Conservation (phyloP, 2,329 filamentous ascomycete genomes). For the Periconia digitata region DNA sequence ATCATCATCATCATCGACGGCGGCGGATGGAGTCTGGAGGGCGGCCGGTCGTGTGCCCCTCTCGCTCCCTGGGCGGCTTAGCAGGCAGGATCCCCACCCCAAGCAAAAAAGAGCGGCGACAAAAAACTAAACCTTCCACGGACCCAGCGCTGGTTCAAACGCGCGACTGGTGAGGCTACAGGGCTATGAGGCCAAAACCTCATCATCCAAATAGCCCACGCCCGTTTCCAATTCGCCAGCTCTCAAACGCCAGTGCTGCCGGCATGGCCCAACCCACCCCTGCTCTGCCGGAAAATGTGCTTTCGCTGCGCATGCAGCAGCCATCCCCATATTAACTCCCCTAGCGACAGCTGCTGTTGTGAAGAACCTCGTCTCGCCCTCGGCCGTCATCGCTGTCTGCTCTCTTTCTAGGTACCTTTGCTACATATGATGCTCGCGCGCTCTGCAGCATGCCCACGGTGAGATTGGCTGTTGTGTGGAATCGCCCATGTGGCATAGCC, state of each 20-base stretch:
- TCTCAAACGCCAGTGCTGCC: slow-evolving; percentile 26
- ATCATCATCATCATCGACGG: too few relatives aligned
- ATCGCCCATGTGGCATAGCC: too few relatives aligned
- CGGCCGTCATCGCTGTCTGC: neutral
- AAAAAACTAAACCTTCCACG: slow-evolving; percentile 23
- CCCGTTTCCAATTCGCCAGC: slow-evolving; percentile 27
- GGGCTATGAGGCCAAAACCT: slow-evolving; percentile 22
- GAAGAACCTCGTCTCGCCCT: slow-evolving; percentile 10
- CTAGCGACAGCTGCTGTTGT: too few relatives aligned
- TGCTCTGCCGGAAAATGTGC: slow-evolving; percentile 27
- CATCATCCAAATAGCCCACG: slow-evolving; percentile 11
- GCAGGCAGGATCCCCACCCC: slow-evolving; percentile 31
- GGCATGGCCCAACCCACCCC: slow-evolving; percentile 17
- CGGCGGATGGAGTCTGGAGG: too few relatives aligned
- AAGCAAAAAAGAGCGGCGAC: neutral
- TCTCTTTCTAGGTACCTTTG: neutral
- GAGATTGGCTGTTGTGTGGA: too few relatives aligned
- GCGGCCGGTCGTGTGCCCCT: slow-evolving; percentile 16
- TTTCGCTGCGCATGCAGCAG: slow-evolving; percentile 16
- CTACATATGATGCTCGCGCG: too few relatives aligned
- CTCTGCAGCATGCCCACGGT: too few relatives aligned
- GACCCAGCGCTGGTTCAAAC: slow-evolving; percentile 16
- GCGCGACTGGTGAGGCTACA: slow-evolving; percentile 33
- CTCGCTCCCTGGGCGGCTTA: slow-evolving; percentile 10
- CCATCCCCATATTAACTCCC: neutral